Evolutionary conservation across 352 stramenopile species (phyloP), one percentile per base, ranked within the genome.

Genomic region (Phytopythium boreale): DNA sequence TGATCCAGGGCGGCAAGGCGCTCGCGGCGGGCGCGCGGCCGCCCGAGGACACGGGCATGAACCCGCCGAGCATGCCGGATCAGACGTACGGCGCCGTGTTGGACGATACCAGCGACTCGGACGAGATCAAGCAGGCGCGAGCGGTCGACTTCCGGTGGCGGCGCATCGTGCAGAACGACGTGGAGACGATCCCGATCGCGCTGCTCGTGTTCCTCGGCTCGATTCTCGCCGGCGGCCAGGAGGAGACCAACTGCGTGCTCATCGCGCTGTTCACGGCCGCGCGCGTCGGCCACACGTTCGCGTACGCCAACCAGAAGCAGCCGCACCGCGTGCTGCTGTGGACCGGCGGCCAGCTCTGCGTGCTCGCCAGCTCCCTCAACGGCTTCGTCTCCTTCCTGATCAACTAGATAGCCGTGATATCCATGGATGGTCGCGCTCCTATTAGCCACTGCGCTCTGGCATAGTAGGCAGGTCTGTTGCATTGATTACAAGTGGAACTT

Each of bases 141-240:
- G 68, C 70, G 43, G 65, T 73, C 43, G 76, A 85, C 60, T 64
- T 68, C 46, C 76, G 74, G 22, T 85, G 76, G 71, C 64, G 70
- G 9, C 72, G 74, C 39, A 85, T 81, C 39, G 66, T 79, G 27
- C 58, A 70, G 56, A 85, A 85, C 67, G 74, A 85, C 62, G 52
- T 85, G 31, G 76, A 81, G 67, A 80, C 74, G 31, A 75, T 85
- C 46, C 34, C 52, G 7, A 58, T 58, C 52, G 55, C 66, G 1
- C 59, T 88, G 39, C 62, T 68, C 7, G 69, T 84, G 34, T 66
- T 84, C 34, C 58, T 84, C 17, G 77, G 75, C 26, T 80, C 75
- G 17, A 72, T 81, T 29, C 53, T 84, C 31, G 72, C 70, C 2
- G 73, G 67, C n/a, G 73, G 75, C 17, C 65, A 83, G 39, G 71